Percentiles rank a stretch among this genome's conserved stretches.
phyloP scores from a whole-genome alignment of 306 rosid genomes.

The Fagus crenata region DNA sequence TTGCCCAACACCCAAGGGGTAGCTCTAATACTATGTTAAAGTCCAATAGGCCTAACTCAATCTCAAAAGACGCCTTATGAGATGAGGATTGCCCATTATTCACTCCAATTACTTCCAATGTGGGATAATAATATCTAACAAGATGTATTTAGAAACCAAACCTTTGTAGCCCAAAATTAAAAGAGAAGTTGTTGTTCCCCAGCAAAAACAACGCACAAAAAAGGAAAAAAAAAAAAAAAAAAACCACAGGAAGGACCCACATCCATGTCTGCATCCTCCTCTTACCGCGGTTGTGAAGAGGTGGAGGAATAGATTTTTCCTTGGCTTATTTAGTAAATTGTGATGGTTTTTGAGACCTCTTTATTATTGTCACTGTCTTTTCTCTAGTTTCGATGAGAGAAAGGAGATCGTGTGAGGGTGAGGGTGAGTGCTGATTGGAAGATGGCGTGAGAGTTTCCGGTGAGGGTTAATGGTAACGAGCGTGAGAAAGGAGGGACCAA shows the following conservation, averaged over 20 bases:
- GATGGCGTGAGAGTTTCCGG: too few relatives aligned
- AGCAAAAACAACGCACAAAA: constrained; percentile 40
- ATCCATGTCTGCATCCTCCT: constrained; percentile 79
- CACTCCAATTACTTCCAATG: too few relatives aligned
- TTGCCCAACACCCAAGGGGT: too few relatives aligned
- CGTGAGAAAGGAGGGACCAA: too few relatives aligned
- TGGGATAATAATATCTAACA: too few relatives aligned
- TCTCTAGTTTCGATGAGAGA: constrained; percentile 33
- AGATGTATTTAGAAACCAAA: constrained; percentile 46
- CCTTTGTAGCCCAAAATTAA: constrained; percentile 39
- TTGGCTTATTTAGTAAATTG: constrained; percentile 57
- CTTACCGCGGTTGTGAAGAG: constrained; percentile 71
- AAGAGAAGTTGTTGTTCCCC: constrained; percentile 45
- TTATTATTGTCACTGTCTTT: constrained; percentile 39
- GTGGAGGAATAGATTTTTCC: constrained; percentile 59
- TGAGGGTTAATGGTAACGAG: too few relatives aligned
- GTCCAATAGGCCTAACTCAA: too few relatives aligned
- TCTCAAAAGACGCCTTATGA: too few relatives aligned
- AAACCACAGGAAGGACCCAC: constrained; percentile 51
- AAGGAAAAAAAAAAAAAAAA: constrained; percentile 5
- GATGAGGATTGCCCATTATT: too few relatives aligned
- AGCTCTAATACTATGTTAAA: too few relatives aligned
- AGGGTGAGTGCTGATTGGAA: too few relatives aligned
- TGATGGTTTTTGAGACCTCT: constrained; percentile 46
- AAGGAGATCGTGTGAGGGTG: too few relatives aligned